Conservation (phyloP, 2,329 filamentous ascomycete species). For the Sordariomycetes sp. region DNA sequence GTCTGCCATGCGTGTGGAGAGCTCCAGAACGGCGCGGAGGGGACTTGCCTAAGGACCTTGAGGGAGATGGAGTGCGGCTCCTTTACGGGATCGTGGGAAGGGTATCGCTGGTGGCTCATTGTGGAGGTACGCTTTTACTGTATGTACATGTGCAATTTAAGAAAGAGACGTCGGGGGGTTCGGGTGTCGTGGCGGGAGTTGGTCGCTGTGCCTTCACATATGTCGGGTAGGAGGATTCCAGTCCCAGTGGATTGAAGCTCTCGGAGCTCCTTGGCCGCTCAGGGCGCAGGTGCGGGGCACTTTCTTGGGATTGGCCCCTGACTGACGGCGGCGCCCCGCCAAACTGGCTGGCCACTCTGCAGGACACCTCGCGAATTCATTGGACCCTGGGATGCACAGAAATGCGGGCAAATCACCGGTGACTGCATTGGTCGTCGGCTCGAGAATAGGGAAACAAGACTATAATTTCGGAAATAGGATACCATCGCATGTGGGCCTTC, state of each 20-base stretch:
- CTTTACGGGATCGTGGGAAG: slow-evolving; percentile 49
- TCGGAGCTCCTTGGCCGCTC: not conserved
- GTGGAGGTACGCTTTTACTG: slow-evolving; percentile 2
- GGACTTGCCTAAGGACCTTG: slow-evolving; percentile 57
- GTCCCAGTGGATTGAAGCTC: not conserved
- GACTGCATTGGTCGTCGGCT: too few species aligned
- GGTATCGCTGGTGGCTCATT: slow-evolving; percentile 50
- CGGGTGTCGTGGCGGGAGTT: not conserved
- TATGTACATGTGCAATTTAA: too few species aligned
- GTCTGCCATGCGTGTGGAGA: not conserved
- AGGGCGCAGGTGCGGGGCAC: not conserved
- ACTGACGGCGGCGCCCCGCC: not conserved
- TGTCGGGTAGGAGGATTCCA: too few species aligned
- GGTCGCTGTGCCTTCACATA: too few species aligned
- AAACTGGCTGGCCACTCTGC: not conserved
- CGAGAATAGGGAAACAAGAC: not conserved
- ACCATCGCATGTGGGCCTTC: not conserved
- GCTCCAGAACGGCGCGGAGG: not conserved
- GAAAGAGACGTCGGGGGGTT: not conserved
- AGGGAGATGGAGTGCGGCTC: slow-evolving; percentile 71
- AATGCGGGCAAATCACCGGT: too few species aligned
- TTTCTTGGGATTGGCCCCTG: not conserved
- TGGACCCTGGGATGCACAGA: too few species aligned
- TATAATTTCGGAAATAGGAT: too few species aligned
- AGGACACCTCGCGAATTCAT: too few species aligned